Conservation (phyloP, 2,329 filamentous ascomycete species). For the Cladosporium sp. region DNA sequence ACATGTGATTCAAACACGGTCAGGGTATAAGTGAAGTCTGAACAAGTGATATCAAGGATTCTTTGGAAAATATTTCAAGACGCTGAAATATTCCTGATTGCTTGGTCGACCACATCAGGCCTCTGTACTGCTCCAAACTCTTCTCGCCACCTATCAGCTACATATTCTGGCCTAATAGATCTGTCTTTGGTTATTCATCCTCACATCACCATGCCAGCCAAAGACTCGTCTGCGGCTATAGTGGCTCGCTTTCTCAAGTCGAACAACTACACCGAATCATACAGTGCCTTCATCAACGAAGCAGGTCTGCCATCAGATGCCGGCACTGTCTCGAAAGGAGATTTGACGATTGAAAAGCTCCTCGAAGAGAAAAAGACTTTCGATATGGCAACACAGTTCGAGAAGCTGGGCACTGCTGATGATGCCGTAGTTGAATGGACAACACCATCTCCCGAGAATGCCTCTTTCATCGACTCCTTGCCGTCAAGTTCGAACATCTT, state of each 20-base stretch:
- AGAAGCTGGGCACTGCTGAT: slow-evolving; percentile 49
- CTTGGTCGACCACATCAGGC: no score
- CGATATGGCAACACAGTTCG: slow-evolving; percentile 53
- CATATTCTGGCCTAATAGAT: no score
- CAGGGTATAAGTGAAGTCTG: no score
- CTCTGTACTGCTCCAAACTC: no score
- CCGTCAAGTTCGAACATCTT: slow-evolving; percentile 52
- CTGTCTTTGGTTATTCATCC: no score
- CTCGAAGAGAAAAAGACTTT: slow-evolving; percentile 58
- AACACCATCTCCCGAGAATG: slow-evolving; percentile 45
- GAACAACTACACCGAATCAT: slow-evolving; percentile 41
- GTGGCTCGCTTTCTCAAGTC: slow-evolving; percentile 36
- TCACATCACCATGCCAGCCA: slow-evolving; percentile 26
- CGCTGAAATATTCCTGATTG: no score
- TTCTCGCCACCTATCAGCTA: no score
- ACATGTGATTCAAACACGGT: slow-evolving; percentile 7
- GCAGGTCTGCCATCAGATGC: slow-evolving; percentile 50
- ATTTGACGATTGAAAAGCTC: slow-evolving; percentile 56
- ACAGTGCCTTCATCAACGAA: slow-evolving; percentile 55
- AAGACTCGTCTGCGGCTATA: slow-evolving; percentile 32
- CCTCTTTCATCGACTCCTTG: slow-evolving; percentile 39
- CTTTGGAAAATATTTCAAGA: no score
- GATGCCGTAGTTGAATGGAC: slow-evolving; percentile 40
- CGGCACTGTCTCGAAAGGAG: slow-evolving; percentile 39
- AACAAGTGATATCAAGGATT: no score